phyloP scores from a whole-genome alignment of 225 moss, liverwort and hornwort genomes.

The Bryum argenteum region DNA sequence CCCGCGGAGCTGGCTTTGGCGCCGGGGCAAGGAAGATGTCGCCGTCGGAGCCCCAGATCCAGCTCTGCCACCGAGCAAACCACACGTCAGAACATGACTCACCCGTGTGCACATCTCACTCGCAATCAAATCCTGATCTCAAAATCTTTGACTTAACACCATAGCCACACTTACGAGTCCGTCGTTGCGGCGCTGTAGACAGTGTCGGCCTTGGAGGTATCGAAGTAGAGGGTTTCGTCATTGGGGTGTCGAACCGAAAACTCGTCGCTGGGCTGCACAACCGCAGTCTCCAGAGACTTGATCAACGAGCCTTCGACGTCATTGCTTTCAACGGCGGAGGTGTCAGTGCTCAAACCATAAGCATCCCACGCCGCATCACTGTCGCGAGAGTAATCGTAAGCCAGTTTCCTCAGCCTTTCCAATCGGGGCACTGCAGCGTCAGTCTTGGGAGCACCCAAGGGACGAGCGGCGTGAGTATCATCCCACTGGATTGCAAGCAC shows the following conservation, averaged over 20 bases:
- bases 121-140: too few species aligned
- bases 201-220: conserved; percentile 23
- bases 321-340: neutral
- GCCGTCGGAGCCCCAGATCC: conserved; percentile 34
- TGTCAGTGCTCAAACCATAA: conserved; percentile 11
- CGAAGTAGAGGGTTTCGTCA: conserved; percentile 34
- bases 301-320: neutral
- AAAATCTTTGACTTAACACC: too few species aligned
- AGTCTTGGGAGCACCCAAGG: conserved; percentile 13
- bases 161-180: conserved; percentile 15
- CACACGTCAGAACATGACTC: too few species aligned
- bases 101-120: too few species aligned
- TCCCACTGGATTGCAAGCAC: conserved; percentile 28
- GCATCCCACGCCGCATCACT: conserved; percentile 19
- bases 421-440: neutral
- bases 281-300: conserved; percentile 32
- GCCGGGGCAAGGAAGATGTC: conserved; percentile 28
- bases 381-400: conserved; percentile 23
- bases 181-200: conserved; percentile 26
- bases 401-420: conserved; percentile 13
- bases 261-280: too few species aligned
- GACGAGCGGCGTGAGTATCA: conserved; percentile 23
- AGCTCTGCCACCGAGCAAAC: conserved; percentile 33
- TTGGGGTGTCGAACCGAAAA: conserved; percentile 27
- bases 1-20: neutral